Conservation (phyloP, 1,284 basidiomycete species). For the Fomes fomentarius region DNA sequence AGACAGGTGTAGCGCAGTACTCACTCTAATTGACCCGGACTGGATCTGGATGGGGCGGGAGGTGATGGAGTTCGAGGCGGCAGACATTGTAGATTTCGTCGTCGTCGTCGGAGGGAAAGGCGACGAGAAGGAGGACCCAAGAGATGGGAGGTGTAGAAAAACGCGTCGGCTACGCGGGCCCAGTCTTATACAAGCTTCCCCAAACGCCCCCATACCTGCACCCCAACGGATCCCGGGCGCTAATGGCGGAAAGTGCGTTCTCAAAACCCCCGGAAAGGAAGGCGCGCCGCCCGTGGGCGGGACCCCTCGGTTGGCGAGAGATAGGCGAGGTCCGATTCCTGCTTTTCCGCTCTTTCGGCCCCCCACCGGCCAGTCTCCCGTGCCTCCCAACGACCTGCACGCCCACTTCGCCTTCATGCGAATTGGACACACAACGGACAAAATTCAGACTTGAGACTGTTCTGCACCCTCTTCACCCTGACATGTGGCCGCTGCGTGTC, state of each 20-base stretch:
- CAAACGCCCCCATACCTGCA: constrained; percentile 21
- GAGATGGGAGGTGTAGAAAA: constrained; percentile 18
- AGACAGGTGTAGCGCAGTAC: constrained; percentile 20
- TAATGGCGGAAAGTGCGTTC: constrained; percentile 6
- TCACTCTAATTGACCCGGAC: constrained; percentile 66
- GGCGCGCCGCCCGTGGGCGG: not conserved
- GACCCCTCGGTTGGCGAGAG: not conserved
- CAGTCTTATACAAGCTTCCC: constrained; percentile 24
- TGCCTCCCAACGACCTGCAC: too few relatives aligned
- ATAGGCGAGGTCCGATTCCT: constrained; percentile 17
- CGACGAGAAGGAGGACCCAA: constrained; percentile 24
- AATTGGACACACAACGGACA: not conserved
- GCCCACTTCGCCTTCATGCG: not conserved
- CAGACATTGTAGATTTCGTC: constrained; percentile 27
- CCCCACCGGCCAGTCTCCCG: constrained; percentile 11
- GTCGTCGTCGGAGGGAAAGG: constrained; percentile 26
- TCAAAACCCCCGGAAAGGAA: constrained; percentile 22
- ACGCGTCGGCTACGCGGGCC: constrained; percentile 4
- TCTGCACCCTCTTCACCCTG: not conserved
- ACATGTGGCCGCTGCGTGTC: constrained; percentile 17
- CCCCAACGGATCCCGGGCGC: constrained; percentile 28
- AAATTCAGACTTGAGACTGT: not conserved
- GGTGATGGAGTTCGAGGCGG: constrained; percentile 40
- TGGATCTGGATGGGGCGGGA: constrained; percentile 69
- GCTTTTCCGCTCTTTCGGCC: constrained; percentile 11